Percentiles rank a stretch among this genome's conserved stretches.
Evolutionary conservation across 169 alveolate species (phyloP).

Genomic region (Miamiensis avidus): DNA sequence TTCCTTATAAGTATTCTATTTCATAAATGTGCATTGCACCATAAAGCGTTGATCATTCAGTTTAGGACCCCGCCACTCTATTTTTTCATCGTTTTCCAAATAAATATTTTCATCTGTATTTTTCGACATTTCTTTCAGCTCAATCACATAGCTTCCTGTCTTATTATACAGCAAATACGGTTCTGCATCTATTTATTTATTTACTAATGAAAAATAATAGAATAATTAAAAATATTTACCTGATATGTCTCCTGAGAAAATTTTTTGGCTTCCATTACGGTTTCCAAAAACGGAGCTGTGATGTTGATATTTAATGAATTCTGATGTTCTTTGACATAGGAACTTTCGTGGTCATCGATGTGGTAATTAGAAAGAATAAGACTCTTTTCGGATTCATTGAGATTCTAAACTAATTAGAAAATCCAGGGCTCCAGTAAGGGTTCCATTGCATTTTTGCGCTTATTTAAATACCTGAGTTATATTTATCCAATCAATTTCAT

Average conservation of each 20-base stretch:
- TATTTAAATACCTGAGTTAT: too few relatives aligned
- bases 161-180: neutral
- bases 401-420: too few relatives aligned
- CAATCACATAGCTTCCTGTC: neutral
- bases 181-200: neutral
- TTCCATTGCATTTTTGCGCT: neutral
- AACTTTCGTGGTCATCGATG: neutral
- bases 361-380: neutral
- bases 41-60: neutral
- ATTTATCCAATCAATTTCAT: neutral
- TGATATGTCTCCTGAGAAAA: constrained; percentile 11
- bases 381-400: neutral
- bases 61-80: neutral
- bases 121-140: neutral
- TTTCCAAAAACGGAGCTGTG: constrained; percentile 26
- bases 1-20: too few relatives aligned
- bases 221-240: neutral
- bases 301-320: constrained; percentile 30
- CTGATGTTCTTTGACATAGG: constrained; percentile 9
- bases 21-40: neutral
- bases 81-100: neutral
- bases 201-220: too few relatives aligned
- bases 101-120: neutral
- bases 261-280: constrained; percentile 34
- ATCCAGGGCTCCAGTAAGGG: neutral